Base-by-base conservation (phyloP, 2,329 filamentous ascomycete genomes). In the Venturiaceae sp. region DNA sequence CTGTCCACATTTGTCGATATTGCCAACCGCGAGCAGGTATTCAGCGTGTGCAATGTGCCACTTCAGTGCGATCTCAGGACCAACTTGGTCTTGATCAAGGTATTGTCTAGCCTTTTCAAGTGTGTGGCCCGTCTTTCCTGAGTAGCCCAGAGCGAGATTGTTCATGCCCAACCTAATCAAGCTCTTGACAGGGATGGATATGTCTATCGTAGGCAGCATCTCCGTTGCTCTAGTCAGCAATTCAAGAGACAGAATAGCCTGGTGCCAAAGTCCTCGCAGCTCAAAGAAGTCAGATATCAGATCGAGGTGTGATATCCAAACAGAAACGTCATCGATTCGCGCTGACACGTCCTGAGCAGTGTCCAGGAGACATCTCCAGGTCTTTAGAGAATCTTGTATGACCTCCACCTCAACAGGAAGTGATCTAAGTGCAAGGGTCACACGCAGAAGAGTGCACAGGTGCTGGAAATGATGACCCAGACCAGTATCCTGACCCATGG, bases 21-120 rank as follows among this genome's bases (percentile, higher is more conserved):
- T 83, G 9, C 86, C 87, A 13, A 85, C 80, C 1, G 82, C 81
- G 19, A 92, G 75, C 30, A 86, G 77, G 68, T 91, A 90, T 68
- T 95, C 89, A 0, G 88, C 85, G 61, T 85, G 84, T 0, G 84
- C 83, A 6, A 96, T 73, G 63, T 91, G 81, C 68, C 87, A 87
- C 34, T 77, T 75, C 14, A 86, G 64, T 30, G 69, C 72, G 14
- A 77, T 74, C 54, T 79, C 71, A 9, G 72, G 70, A 3, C 77
- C 75, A 1, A 77, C 30, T 8, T 32, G 63, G 1, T 69, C 68
- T 41, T 71, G 69, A 8, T 68, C 69, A 5, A 79, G 63, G 55
- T 80, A 77, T 21, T 74, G 70, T 62, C 84, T 79, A 3, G 84
- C 83, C 58, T 80, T 78, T 1, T 79, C 76, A 16, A 96, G 77